These are phyloP conservation scores for Staphylotrichum longicolle DNA, from an alignment of 495 filamentous ascomycete species.

Conservation along the genomic window DNA sequence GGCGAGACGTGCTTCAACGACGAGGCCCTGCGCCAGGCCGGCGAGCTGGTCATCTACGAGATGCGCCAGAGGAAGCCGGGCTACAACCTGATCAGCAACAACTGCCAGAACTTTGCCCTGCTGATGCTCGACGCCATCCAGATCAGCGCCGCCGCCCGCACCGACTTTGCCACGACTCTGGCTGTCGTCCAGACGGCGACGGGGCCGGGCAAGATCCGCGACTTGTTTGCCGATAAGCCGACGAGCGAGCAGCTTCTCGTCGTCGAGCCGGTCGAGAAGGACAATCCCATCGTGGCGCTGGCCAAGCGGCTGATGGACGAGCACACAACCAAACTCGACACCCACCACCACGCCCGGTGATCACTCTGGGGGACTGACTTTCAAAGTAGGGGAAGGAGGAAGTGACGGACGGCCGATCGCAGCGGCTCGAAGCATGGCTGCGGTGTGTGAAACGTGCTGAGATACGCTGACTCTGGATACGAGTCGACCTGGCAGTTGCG, in stretches of 20 bases:
- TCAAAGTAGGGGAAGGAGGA: neutral
- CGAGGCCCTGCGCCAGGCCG: slow-evolving; percentile 38
- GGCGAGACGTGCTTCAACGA: slow-evolving; percentile 49
- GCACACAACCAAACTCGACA: slow-evolving; percentile 43
- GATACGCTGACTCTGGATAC: no score
- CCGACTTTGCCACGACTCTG: slow-evolving; percentile 43
- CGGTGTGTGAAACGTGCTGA: no score
- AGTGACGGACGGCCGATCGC: neutral
- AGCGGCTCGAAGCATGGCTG: no score
- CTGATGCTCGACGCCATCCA: slow-evolving; percentile 45
- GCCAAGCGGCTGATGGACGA: slow-evolving; percentile 44
- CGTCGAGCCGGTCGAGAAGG: slow-evolving; percentile 18
- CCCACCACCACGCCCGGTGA: slow-evolving; percentile 26
- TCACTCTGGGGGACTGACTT: neutral
- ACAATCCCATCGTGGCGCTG: slow-evolving; percentile 26
- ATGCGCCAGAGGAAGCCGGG: slow-evolving; percentile 40
- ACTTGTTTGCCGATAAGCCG: slow-evolving; percentile 39
- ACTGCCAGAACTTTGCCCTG: slow-evolving; percentile 50
- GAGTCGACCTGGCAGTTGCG: neutral
- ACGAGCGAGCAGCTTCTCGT: slow-evolving; percentile 26
- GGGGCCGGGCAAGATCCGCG: slow-evolving; percentile 38
- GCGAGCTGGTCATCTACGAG: slow-evolving; percentile 44
- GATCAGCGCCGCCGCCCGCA: slow-evolving; percentile 32
- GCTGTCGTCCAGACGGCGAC: slow-evolving; percentile 43
- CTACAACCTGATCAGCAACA: slow-evolving; percentile 51